Percentiles rank a stretch among this genome's conserved stretches.
phyloP scores from a whole-genome alignment of 768 basidiomycete species.

The Amyloporia xantha region DNA sequence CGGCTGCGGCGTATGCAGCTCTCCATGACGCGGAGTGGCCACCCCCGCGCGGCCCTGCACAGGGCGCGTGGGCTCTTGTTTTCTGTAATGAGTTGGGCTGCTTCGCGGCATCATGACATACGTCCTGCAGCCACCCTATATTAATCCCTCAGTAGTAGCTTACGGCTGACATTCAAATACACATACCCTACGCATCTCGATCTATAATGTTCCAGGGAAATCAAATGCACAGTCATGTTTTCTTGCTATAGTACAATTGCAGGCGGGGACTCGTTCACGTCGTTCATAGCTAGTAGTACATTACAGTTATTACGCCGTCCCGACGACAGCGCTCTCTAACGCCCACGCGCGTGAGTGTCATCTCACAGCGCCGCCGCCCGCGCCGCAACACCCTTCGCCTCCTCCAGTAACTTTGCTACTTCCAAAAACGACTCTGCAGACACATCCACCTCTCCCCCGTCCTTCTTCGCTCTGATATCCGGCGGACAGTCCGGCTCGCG shows the following conservation, averaged over 20 bases:
- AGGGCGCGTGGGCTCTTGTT: neutral
- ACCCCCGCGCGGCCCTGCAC: neutral
- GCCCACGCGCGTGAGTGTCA: too few relatives aligned
- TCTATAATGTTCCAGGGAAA: too few relatives aligned
- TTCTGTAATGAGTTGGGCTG: neutral
- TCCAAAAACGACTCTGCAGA: constrained; percentile 47
- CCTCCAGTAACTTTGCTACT: constrained; percentile 28
- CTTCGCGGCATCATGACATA: neutral
- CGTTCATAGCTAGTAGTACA: too few relatives aligned
- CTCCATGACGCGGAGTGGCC: neutral
- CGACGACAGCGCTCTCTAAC: too few relatives aligned
- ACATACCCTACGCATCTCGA: too few relatives aligned
- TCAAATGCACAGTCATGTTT: too few relatives aligned
- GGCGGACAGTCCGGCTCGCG: constrained; percentile 41
- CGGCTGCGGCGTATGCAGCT: neutral
- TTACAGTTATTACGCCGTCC: too few relatives aligned
- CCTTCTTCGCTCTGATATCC: constrained; percentile 32
- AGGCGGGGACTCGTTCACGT: too few relatives aligned
- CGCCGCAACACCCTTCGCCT: neutral
- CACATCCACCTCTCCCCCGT: constrained; percentile 55
- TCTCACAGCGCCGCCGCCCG: too few relatives aligned
- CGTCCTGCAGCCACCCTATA: neutral
- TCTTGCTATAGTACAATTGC: too few relatives aligned
- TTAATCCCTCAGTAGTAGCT: too few relatives aligned
- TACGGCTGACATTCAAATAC: too few relatives aligned